Evolutionary conservation across 345 rosid genomes (phyloP), one percentile per base, ranked within the genome.

Genomic region (Citrus inodora): DNA sequence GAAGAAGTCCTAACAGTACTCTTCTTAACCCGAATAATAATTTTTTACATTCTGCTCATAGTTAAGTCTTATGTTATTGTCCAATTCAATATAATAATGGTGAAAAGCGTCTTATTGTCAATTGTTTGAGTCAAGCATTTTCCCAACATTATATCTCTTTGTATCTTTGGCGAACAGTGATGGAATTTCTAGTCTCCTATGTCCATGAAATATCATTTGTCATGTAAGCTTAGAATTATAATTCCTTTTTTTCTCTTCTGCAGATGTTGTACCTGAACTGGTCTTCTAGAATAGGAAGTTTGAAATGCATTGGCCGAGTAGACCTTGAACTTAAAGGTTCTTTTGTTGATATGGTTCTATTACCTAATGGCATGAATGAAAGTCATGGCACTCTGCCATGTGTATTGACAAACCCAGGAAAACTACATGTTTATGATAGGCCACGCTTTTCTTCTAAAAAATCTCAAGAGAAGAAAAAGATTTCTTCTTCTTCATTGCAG

Each of bases 1-100:
- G 90, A 91, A 60, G 97, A 91, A 92, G 96, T 90, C 82, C 85
- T 92, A 27, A 89, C 93, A 82, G 97, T 94, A 63, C 81, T 88
- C 80, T 60, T 71, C 76, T 77, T 74, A 73, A 65, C 75, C 76
- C 32, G 58, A 48, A 66, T 74, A 59, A 71, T 67, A 28, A 65
- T n/a, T 37, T 56, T 72, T 75, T 61, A 42, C 62, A 71, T 75
- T 48, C 10, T 33, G 5, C 38, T 3, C 35, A 62, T 28, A 7
- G 60, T 76, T 9, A 25, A 32, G 30, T 35, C 58, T 30, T 14
- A 6, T 40, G 22, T 80, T 32, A 40, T 55, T 67, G 24, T 67
- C 63, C 70, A 71, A 76, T 53, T 51, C 8, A 33, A 14, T 32
- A 21, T 33, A 67, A 67, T 35, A 58, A 27, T 25, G 25, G 17